These are phyloP conservation scores for Capsicum chinense DNA, from an alignment of 257 asterid species.

Conservation along the genomic window DNA sequence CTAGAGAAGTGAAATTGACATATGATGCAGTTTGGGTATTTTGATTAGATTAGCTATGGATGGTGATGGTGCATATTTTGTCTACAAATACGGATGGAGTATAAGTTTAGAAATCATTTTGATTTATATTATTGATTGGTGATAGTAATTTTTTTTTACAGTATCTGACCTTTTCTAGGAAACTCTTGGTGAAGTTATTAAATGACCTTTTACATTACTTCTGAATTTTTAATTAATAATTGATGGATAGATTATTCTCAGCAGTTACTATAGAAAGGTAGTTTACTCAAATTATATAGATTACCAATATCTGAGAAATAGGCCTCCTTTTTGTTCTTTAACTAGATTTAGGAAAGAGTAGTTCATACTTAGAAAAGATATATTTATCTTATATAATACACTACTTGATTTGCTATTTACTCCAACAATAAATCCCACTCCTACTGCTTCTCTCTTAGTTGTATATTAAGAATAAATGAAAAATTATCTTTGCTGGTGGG, in stretches of 20 bases:
- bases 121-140: not conserved
- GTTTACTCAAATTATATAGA: not conserved
- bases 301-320: not conserved
- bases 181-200: not conserved
- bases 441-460: not conserved
- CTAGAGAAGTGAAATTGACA: slow-evolving; percentile 64
- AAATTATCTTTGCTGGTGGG: not conserved
- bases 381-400: not conserved
- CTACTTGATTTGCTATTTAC: not conserved
- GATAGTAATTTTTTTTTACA: not conserved
- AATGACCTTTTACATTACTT: not conserved
- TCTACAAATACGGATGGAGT: slow-evolving; percentile 73
- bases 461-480: not conserved
- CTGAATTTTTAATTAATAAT: not conserved
- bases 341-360: not conserved
- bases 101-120: slow-evolving; percentile 44
- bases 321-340: not conserved
- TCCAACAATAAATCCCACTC: not conserved
- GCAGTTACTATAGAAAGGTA: not conserved
- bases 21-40: slow-evolving; percentile 75
- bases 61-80: slow-evolving; percentile 64
- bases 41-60: slow-evolving; percentile 64
- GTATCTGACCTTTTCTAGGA: not conserved
- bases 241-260: not conserved
- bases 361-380: not conserved